A percentile compares a stretch with the other conserved stretches of the same genome.
These are phyloP conservation scores for Biancaea sappan DNA, from an alignment of 306 rosid species.

Conservation along the genomic window DNA sequence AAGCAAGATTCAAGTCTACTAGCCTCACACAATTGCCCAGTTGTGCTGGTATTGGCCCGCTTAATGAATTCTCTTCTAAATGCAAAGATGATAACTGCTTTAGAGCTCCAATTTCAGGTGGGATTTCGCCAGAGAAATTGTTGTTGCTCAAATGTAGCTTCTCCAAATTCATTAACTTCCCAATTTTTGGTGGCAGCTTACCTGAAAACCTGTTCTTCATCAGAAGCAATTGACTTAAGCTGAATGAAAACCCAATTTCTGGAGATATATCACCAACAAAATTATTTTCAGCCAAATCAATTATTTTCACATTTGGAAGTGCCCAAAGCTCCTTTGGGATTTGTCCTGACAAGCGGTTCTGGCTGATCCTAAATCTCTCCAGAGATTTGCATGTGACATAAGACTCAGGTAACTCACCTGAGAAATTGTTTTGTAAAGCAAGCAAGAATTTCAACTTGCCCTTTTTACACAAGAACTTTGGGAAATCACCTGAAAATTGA, in stretches of 20 bases:
- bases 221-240: conserved; percentile 67
- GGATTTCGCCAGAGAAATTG: conserved; percentile 70
- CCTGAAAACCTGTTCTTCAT: conserved; percentile 75
- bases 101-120: conserved; percentile 67
- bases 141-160: conserved; percentile 72
- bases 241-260: conserved; percentile 60
- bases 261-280: conserved; percentile 67
- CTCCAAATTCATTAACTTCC: conserved; percentile 70
- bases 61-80: conserved; percentile 67
- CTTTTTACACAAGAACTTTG: conserved; percentile 77
- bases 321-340: conserved; percentile 77
- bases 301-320: conserved; percentile 67
- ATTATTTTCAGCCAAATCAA: conserved; percentile 78
- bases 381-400: conserved; percentile 73
- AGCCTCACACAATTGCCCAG: conserved; percentile 68
- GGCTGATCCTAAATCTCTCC: conserved; percentile 69
- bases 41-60: conserved; percentile 71
- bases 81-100: conserved; percentile 78
- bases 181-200: conserved; percentile 71
- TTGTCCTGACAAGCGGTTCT: conserved; percentile 67
- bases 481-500: conserved; percentile 83
- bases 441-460: conserved; percentile 67
- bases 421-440: conserved; percentile 78
- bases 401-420: conserved; percentile 73
- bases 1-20: conserved; percentile 82